Base-by-base conservation (phyloP, 1,284 basidiomycete species). In the Takashimella koratensis region DNA sequence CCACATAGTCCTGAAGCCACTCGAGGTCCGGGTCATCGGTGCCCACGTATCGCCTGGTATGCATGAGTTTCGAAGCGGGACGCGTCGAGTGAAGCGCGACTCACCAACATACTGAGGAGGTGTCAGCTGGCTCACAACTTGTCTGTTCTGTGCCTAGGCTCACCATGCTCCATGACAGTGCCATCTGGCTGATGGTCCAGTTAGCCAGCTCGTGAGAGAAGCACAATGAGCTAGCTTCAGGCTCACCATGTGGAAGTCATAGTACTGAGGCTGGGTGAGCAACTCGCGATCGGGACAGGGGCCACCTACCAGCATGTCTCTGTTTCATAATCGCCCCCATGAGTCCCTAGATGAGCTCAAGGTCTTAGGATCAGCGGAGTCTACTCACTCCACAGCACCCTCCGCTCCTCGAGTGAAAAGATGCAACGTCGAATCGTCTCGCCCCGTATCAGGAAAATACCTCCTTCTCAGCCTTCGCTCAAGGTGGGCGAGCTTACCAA, bases 1-100 rank as follows among this genome's bases (percentile, higher is more conserved):
- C 65, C 4, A 68, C 59, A 51, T 70, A 70, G 49, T 66, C 68
- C 22, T 61, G 56, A 19, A 68, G 60, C 68, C 68, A 70, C 13
- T 57, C 56, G 30, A 58, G 58, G 16, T 50, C 48, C 5, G 56
- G 52, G 26, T 57, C 54, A 19, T 54, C 49, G 5, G 46, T 57
- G 25, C 65, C 66, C 21, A 65, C 46, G 45, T 65, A 67, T 22
- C 65, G 66, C 54, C 68, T 68, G 55, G 20, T 5, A 11, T n/a
- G 16, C 20, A 24, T 20, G 5, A 3, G 20, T 24, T 23, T 16
- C 5, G 13, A n/a, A 23, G 24, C 27, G 4, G 22, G 4, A n/a
- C n/a, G n/a, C n/a, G n/a, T 30, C 12, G n/a, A 13, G 10, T 19
- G 36, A 24, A 11, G 24, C 4, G 11, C 13, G 0, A 49, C 53